Conservation (phyloP, 441 rosid species). For the Populus hybrid region DNA sequence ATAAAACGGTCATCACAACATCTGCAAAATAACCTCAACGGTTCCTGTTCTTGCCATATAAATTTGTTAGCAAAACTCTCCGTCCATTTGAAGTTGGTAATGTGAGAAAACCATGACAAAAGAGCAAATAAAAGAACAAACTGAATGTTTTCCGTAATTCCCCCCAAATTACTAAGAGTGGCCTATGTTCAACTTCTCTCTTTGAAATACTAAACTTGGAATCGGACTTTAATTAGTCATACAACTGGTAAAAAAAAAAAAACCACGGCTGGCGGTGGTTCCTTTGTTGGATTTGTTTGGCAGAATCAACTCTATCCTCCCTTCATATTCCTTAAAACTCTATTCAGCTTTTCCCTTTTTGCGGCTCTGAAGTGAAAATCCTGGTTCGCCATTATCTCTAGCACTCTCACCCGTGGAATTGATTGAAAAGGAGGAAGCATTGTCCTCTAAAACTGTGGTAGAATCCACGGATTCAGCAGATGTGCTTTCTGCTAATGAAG, state of each 20-base stretch:
- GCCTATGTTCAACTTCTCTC: background rate
- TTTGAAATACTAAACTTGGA: background rate
- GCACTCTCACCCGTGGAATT: conserved; percentile 12
- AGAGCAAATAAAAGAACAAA: background rate
- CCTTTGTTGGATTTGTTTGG: background rate
- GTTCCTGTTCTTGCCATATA: background rate
- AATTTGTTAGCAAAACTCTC: background rate
- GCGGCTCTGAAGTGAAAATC: conserved; percentile 57
- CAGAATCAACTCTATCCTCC: background rate
- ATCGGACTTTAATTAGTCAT: background rate
- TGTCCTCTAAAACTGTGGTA: conserved; percentile 4
- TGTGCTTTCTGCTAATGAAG: conserved; percentile 9
- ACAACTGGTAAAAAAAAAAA: background rate
- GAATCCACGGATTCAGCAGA: background rate
- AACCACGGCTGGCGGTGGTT: background rate
- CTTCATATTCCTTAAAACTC: background rate
- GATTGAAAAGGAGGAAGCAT: conserved; percentile 26
- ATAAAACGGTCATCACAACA: background rate
- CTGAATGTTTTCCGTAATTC: background rate
- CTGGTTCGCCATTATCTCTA: conserved; percentile 15
- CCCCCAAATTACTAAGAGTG: background rate
- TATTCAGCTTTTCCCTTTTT: conserved; percentile 26
- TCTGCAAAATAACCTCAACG: background rate
- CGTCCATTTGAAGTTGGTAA: background rate
- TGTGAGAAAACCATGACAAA: background rate